Evolutionary conservation across 164 flowering plant species (phyloP).

Genomic region (Vitis riparia): DNA sequence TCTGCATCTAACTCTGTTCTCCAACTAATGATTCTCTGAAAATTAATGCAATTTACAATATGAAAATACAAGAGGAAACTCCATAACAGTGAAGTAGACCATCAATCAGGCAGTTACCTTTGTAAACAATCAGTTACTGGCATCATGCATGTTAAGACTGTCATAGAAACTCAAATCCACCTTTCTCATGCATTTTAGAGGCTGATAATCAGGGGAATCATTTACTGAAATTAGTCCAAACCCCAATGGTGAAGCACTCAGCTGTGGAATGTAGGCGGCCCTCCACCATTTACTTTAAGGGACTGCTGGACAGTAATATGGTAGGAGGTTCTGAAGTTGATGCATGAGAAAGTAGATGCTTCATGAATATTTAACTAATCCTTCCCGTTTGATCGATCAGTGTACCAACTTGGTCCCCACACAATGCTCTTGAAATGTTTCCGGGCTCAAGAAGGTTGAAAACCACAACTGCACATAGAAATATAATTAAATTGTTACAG

Average conservation of each 20-base stretch:
- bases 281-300: too few species aligned
- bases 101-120: not conserved
- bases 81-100: conserved; percentile 2
- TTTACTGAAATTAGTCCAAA: not conserved
- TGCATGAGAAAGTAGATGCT: not conserved
- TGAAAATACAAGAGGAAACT: not conserved
- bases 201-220: not conserved
- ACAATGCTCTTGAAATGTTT: conserved; percentile 87
- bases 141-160: not conserved
- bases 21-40: not conserved
- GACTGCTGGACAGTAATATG: not conserved
- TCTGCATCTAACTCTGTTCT: not conserved
- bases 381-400: conserved; percentile 76
- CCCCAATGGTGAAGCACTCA: not conserved
- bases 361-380: conserved; percentile 32
- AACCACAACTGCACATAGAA: conserved; percentile 56
- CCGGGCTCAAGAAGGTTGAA: conserved; percentile 88
- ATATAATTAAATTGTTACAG: not conserved
- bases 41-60: conserved; percentile 3
- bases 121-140: conserved; percentile 1
- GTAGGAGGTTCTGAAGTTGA: not conserved
- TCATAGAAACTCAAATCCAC: not conserved
- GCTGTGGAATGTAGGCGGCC: not conserved
- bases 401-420: conserved; percentile 89
- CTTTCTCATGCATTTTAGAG: conserved; percentile 4